phyloP scores from a whole-genome alignment of 2,329 filamentous ascomycete genomes.

The Amphichorda felina region DNA sequence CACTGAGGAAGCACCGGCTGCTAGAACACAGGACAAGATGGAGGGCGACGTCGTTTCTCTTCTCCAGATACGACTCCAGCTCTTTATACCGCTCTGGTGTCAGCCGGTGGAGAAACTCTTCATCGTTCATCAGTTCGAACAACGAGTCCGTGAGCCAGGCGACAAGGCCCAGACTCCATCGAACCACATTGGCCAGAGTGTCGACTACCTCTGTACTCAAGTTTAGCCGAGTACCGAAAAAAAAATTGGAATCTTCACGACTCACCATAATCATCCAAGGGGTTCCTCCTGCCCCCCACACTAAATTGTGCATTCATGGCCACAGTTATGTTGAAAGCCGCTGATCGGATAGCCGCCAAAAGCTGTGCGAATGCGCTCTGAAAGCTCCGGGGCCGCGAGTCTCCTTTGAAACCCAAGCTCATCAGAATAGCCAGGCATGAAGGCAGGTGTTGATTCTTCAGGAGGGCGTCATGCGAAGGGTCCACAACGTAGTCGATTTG shows the following conservation, averaged over 20 bases:
- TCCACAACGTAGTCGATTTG: conserved; percentile 77
- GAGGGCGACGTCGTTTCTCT: conserved; percentile 44
- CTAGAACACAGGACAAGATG: conserved; percentile 62
- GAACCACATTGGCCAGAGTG: conserved; percentile 60
- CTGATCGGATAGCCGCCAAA: conserved; percentile 62
- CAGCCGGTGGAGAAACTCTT: conserved; percentile 38
- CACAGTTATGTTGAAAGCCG: conserved; percentile 53
- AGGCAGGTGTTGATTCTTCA: conserved; percentile 62
- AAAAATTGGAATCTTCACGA: too few species aligned
- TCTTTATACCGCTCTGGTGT: conserved; percentile 32
- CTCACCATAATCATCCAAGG: conserved; percentile 46
- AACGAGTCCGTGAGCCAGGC: conserved; percentile 49
- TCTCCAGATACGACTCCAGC: conserved; percentile 37
- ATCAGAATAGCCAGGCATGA: conserved; percentile 70
- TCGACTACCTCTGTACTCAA: conserved; percentile 52
- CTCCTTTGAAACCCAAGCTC: conserved; percentile 61
- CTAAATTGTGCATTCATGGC: conserved; percentile 42
- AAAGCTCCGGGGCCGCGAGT: conserved; percentile 48
- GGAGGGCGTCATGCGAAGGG: conserved; percentile 55
- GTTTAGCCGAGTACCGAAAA: too few species aligned
- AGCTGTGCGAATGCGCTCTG: conserved; percentile 65
- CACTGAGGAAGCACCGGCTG: conserved; percentile 59
- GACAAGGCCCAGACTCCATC: conserved; percentile 66
- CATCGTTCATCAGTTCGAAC: conserved; percentile 41
- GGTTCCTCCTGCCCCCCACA: conserved; percentile 43